Evolutionary conservation across 805 yeast species (phyloP), one percentile per base, ranked within the genome.

Genomic region (Maudiozyma serrabonitensis): DNA sequence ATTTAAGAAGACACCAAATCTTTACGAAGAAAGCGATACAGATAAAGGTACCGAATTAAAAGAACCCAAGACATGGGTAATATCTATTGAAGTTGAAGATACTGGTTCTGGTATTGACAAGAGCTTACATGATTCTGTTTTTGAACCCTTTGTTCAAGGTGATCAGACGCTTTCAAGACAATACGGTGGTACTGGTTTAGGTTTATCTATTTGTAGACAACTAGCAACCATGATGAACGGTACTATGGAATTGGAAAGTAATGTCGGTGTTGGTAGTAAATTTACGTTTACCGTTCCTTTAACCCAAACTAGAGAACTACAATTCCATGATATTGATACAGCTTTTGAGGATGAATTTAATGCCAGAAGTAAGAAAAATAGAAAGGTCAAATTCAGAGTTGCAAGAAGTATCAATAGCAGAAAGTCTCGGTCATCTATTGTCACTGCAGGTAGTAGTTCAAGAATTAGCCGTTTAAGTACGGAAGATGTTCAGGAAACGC

Each of bases 121-220:
- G 13, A 80, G 82, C 1, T 67, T 89, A 48, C 96, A 87, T 60
- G 81, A 81, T 42, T 80, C 84, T 52, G 95, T 91, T 1, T 91
- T 91, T 66, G 97, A 93, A 60, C 97, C 98, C 1, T 91, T 91
- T 71, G 89, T 90, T 18, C 99, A 91, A 69, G 99, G 98, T 47
- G 98, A 91, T 61, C 96, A 89, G 65, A 88, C 96, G 0, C 72
- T 88, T 26, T 86, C 95, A 5, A 75, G 95, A 61, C 87, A 90
- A 50, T 83, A 85, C 61, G 97, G 98, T 51, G 99, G 99, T 56
- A 93, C 97, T 0, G 99, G 98, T 2, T 72, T 91, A 45, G 99
- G 99, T 1, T 75, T 91, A 42, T 77, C 83, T 0, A 91, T 91
- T 60, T 93, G 97, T 68, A 75, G 87, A 51, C 97, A 91, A 66